phyloP scores from a whole-genome alignment of 2,329 filamentous ascomycete species.

The Furcasterigmium furcatum region DNA sequence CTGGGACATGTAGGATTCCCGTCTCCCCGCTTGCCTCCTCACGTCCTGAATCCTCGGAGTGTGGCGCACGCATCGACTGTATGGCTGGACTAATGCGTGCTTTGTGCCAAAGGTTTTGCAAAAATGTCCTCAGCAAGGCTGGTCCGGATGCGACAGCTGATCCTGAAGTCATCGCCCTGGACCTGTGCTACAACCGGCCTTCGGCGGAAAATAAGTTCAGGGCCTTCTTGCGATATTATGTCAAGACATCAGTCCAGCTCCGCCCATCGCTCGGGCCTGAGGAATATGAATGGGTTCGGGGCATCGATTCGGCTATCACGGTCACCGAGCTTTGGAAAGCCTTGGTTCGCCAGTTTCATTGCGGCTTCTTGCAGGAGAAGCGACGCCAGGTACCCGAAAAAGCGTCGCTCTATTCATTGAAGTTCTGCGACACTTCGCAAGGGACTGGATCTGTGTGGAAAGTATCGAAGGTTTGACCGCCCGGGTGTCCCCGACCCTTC shows the following conservation, averaged over 20 bases:
- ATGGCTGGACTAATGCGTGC: no score
- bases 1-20: background rate
- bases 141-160: background rate
- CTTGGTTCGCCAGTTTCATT: background rate
- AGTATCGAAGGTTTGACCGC: background rate
- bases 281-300: background rate
- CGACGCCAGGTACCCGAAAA: background rate
- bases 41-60: no score
- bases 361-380: background rate
- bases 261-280: background rate
- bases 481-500: background rate
- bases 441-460: background rate
- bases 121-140: background rate
- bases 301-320: background rate
- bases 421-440: background rate
- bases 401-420: background rate
- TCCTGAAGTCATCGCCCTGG: background rate
- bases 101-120: background rate
- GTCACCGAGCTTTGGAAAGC: background rate
- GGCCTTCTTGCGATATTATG: background rate
- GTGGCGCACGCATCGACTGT: no score
- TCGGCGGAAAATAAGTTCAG: constrained; percentile 1
- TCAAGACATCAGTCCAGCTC: background rate
- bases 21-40: no score
- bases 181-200: background rate